Conservation (phyloP, 177 flowering plant species). For the Vitis hybrid region DNA sequence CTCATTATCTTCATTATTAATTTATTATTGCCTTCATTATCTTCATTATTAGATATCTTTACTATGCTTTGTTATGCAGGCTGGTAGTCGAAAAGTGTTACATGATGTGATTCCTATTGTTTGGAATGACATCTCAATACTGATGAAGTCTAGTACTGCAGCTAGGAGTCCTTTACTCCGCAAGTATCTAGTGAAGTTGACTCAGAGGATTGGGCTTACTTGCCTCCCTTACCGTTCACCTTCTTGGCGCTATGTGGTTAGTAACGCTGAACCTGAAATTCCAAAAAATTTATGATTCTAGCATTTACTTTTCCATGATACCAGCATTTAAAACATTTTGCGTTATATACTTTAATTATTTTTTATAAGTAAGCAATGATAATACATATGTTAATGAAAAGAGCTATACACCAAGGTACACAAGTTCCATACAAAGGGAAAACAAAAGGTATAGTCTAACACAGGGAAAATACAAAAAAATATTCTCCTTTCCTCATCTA, state of each 20-base stretch:
- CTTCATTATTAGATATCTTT: constrained; percentile 5
- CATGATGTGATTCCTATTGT: constrained; percentile 57
- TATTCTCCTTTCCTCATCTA: no score
- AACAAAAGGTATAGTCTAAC: no score
- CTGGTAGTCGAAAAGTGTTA: constrained; percentile 59
- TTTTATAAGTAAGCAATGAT: no score
- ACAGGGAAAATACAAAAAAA: no score
- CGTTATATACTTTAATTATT: no score
- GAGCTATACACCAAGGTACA: no score
- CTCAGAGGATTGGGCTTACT: constrained; percentile 78
- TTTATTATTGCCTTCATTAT: background rate
- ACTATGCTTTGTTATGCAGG: constrained; percentile 41
- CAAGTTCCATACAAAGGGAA: no score
- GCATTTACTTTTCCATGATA: background rate
- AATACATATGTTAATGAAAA: no score
- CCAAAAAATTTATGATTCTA: background rate
- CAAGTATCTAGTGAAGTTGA: constrained; percentile 78
- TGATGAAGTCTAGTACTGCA: constrained; percentile 68
- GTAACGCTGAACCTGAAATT: constrained; percentile 13
- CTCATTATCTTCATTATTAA: background rate
- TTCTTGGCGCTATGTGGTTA: constrained; percentile 90
- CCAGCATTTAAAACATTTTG: background rate
- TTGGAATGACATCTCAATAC: constrained; percentile 67
- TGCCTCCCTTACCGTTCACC: constrained; percentile 76
- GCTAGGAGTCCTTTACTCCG: constrained; percentile 86